phyloP scores from a whole-genome alignment of 2,329 filamentous ascomycete species.

The Colletotrichum tropicale region DNA sequence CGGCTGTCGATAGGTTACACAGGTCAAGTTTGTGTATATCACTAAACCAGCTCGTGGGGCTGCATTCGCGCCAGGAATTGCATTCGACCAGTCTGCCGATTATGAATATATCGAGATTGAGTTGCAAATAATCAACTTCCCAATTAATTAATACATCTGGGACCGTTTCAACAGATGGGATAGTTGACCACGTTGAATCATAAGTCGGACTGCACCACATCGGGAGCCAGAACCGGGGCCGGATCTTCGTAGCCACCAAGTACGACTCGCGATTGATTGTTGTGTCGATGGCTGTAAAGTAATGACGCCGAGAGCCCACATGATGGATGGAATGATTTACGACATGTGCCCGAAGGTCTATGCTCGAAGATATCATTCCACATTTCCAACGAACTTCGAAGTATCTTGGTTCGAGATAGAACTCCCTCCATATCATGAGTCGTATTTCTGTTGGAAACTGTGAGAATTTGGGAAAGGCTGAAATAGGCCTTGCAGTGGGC shows the following conservation, averaged over 20 bases:
- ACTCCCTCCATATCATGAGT: background rate
- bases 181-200: too few relatives aligned
- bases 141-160: too few relatives aligned
- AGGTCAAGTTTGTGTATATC: background rate
- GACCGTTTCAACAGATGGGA: too few relatives aligned
- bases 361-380: background rate
- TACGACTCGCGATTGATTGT: background rate
- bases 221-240: background rate
- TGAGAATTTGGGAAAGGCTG: background rate
- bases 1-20: background rate
- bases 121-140: too few relatives aligned
- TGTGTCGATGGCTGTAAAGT: background rate
- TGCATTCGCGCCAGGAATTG: too few relatives aligned
- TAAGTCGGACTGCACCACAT: background rate
- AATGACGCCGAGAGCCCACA: background rate
- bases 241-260: background rate
- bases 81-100: too few relatives aligned
- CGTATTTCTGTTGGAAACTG: background rate
- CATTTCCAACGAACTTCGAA: background rate
- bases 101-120: fast-evolving
- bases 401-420: background rate
- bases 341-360: background rate
- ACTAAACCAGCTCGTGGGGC: background rate
- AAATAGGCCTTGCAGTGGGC: background rate
- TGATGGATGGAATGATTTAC: background rate